phyloP scores from a whole-genome alignment of 1,139 yeast species.

The Taphrina betulina region DNA sequence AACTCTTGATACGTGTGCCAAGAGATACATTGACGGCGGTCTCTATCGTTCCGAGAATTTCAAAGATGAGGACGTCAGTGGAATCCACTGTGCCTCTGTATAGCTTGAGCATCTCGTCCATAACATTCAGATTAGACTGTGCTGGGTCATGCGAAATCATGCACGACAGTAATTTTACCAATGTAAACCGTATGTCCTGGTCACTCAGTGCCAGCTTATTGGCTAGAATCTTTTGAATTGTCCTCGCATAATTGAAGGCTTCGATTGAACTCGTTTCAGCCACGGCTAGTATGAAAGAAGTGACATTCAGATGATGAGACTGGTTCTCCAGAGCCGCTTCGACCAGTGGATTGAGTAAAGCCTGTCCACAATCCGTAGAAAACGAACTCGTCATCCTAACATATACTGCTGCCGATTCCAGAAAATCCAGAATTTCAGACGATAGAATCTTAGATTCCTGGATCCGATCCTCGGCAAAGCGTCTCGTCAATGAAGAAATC shows the following conservation, averaged over 20 bases:
- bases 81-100: constrained; percentile 1
- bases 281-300: constrained; percentile 2
- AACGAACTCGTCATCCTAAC: too few relatives aligned
- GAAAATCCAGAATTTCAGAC: neutral
- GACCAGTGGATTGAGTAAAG: constrained; percentile 24
- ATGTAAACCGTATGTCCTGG: neutral
- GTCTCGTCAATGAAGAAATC: constrained; percentile 10
- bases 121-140: constrained; percentile 4
- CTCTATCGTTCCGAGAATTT: constrained; percentile 9
- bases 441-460: constrained; percentile 18
- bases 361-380: neutral
- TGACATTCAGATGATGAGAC: constrained; percentile 6
- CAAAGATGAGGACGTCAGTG: neutral
- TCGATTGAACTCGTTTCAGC: constrained; percentile 4
- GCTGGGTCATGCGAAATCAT: constrained; percentile 5
- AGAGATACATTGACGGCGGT: neutral
- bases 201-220: neutral
- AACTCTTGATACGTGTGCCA: constrained; percentile 15
- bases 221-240: constrained; percentile 9
- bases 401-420: neutral
- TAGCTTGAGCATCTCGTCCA: constrained; percentile 16
- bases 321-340: constrained; percentile 32
- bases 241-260: constrained; percentile 16
- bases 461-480: constrained; percentile 29
- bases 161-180: neutral